Evolutionary conservation across 176 grass and related monocot genomes (phyloP).

Genomic region (Coix lacrymajobi): DNA sequence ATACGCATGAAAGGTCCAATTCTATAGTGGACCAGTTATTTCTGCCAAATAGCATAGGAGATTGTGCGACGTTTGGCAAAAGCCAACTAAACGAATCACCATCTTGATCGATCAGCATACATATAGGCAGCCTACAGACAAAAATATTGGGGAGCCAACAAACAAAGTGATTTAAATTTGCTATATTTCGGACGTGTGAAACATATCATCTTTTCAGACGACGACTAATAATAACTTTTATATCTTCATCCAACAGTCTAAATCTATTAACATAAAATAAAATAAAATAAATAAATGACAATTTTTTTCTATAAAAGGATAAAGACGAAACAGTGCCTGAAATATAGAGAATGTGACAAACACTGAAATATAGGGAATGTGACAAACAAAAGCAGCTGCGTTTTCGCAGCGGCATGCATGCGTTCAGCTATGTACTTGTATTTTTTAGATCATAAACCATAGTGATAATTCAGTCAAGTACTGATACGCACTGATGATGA

Average conservation of each 20-base stretch:
- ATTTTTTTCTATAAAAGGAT: too few species aligned
- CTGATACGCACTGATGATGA: neutral
- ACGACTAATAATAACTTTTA: too few species aligned
- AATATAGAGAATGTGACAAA: too few species aligned
- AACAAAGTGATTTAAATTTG: too few species aligned
- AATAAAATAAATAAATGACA: too few species aligned
- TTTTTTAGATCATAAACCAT: neutral
- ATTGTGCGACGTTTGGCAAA: neutral
- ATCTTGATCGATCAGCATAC: neutral
- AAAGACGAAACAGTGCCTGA: too few species aligned
- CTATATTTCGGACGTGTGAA: too few species aligned
- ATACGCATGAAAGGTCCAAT: neutral
- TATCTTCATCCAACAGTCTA: too few species aligned
- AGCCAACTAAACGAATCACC: neutral
- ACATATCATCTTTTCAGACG: too few species aligned
- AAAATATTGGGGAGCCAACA: slow-evolving; percentile 5
- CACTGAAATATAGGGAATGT: too few species aligned
- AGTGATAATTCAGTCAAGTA: slow-evolving; percentile 11
- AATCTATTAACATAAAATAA: too few species aligned
- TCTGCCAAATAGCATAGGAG: neutral
- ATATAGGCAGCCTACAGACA: neutral
- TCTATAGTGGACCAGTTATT: neutral
- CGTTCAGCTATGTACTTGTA: neutral
- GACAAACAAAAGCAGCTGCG: slow-evolving; percentile 1
- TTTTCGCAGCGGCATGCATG: neutral